Conservation (phyloP, 2,329 filamentous ascomycete species). For the Colletotrichum lindemuthianum region DNA sequence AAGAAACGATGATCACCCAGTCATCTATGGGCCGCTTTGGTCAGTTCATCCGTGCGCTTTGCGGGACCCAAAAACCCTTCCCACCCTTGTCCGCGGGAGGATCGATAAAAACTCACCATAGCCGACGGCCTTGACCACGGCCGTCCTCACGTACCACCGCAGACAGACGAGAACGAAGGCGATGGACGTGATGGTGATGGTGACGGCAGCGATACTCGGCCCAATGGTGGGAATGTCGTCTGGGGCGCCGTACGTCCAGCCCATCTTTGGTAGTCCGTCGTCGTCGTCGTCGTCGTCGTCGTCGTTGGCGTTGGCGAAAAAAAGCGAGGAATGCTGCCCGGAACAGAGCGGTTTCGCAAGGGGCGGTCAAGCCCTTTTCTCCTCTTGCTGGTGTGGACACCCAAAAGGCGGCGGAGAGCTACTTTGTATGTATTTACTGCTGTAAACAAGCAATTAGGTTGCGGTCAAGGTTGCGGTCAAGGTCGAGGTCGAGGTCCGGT, state of each 20-base stretch:
- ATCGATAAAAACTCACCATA: slow-evolving; percentile 26
- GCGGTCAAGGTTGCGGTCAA: no score
- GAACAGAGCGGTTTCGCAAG: no score
- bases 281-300: background rate
- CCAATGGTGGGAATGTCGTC: slow-evolving; percentile 47
- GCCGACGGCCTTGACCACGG: slow-evolving; percentile 48
- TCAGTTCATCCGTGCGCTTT: slow-evolving; percentile 8
- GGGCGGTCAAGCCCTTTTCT: no score
- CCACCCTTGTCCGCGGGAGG: background rate
- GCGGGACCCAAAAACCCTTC: background rate
- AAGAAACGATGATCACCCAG: slow-evolving; percentile 38
- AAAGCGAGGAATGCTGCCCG: background rate
- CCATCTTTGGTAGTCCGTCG: slow-evolving; percentile 39
- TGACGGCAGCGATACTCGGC: slow-evolving; percentile 44
- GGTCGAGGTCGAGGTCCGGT: no score
- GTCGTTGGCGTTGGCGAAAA: background rate
- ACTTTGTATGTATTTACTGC: no score
- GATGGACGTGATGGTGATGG: slow-evolving; percentile 42
- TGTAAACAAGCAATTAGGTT: no score
- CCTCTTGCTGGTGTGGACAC: no score
- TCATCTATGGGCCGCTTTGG: slow-evolving; percentile 26
- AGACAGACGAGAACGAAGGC: slow-evolving; percentile 45
- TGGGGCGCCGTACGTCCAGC: slow-evolving; percentile 50
- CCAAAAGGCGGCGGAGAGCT: no score
- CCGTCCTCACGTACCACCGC: slow-evolving; percentile 46